A percentile compares a stretch with the other conserved stretches of the same genome.
Conservation (phyloP, 352 stramenopile genomes). For the Elongisporangium senticosum region DNA sequence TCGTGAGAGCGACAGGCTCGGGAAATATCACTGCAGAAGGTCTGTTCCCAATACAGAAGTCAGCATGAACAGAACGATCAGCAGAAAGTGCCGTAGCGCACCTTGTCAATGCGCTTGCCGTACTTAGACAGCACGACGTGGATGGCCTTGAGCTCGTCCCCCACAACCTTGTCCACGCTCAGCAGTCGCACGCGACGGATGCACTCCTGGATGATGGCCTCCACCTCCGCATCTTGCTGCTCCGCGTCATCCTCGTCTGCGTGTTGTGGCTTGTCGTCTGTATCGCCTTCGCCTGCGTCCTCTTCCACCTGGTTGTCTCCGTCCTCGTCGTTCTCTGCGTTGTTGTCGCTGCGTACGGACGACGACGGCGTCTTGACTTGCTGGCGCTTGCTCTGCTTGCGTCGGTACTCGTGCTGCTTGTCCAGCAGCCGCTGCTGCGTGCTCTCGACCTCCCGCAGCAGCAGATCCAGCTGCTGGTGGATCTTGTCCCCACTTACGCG, state of each 20-base stretch:
- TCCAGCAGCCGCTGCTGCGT: slow-evolving; percentile 54
- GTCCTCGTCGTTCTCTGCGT: slow-evolving; percentile 18
- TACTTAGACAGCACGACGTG: slow-evolving; percentile 73
- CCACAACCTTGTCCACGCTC: slow-evolving; percentile 69
- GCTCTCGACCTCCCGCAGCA: slow-evolving; percentile 53
- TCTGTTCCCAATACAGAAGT: slow-evolving; percentile 18
- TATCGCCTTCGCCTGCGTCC: not conserved
- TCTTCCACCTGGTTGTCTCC: slow-evolving; percentile 8
- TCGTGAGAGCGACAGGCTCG: slow-evolving; percentile 59
- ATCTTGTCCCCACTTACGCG: slow-evolving; percentile 52
- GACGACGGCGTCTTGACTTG: slow-evolving; percentile 6
- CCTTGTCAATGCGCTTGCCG: slow-evolving; percentile 80
- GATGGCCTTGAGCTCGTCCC: slow-evolving; percentile 59
- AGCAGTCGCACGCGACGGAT: slow-evolving; percentile 54
- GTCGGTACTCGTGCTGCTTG: slow-evolving; percentile 50
- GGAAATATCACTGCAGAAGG: slow-evolving; percentile 55
- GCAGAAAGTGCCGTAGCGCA: slow-evolving; percentile 10
- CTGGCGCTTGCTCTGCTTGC: slow-evolving; percentile 44
- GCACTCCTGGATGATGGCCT: slow-evolving; percentile 63
- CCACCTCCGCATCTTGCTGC: slow-evolving; percentile 56
- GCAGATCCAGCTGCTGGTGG: slow-evolving; percentile 51
- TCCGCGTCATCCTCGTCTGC: slow-evolving; percentile 12
- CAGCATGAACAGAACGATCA: slow-evolving; percentile 1
- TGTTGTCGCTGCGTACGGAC: slow-evolving; percentile 3
- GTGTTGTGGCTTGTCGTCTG: not conserved